These are phyloP conservation scores for Xylaria hypoxylon DNA, from an alignment of 2,329 filamentous ascomycete species.

Conservation along the genomic window DNA sequence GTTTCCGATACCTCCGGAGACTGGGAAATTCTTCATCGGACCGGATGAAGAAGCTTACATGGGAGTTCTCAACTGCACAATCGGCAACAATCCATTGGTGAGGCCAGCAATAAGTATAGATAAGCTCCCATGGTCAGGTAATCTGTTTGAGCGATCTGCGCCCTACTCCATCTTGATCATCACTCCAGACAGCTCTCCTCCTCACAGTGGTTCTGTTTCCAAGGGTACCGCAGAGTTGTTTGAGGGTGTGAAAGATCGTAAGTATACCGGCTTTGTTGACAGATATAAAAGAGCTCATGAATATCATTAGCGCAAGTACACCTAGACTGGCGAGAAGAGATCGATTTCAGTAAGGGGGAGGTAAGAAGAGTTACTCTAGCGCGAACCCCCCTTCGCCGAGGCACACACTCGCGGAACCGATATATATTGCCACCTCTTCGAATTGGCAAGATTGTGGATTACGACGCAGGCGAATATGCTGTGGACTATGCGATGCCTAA, in stretches of 20 bases:
- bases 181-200: not conserved
- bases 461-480: conserved; percentile 9
- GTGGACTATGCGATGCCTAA: conserved; percentile 3
- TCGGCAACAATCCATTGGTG: conserved; percentile 13
- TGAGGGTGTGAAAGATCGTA: not conserved
- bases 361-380: conserved; percentile 8
- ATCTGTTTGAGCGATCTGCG: not conserved
- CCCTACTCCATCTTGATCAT: not conserved
- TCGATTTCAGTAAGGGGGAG: not conserved
- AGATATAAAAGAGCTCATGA: not conserved
- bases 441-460: conserved; percentile 10
- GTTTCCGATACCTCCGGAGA: not conserved
- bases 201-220: not conserved
- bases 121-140: not conserved
- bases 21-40: not conserved
- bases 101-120: conserved; percentile 11
- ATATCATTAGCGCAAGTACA: not conserved
- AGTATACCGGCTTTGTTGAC: not conserved
- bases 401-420: not conserved
- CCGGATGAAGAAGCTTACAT: not conserved
- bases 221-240: not conserved
- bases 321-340: not conserved
- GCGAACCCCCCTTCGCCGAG: not conserved
- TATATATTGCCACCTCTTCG: not conserved
- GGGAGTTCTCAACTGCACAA: conserved; percentile 17